Evolutionary conservation across 169 alveolate species (phyloP), one percentile per base, ranked within the genome.

Genomic region (Babesia caballi): DNA sequence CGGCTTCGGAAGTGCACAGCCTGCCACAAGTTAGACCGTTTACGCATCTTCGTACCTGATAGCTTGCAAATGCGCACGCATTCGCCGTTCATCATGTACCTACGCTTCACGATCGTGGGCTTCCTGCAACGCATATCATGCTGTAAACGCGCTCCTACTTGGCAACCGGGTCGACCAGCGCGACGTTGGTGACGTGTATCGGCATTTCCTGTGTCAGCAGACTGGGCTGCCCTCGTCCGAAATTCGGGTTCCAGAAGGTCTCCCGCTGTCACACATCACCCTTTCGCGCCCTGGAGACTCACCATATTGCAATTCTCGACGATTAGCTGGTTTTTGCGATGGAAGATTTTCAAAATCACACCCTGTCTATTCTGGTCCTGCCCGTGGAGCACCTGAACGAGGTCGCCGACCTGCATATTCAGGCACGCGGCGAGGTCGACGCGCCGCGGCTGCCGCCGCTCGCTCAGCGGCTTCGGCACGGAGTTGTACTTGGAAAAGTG

Each of bases 221-320:
- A 27, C 92, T 82, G 36, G 90, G 83, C 38, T 89, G 81, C 25
- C 85, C 85, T 11, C 61, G 71, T 32, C 52, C 75, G 36, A 44
- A 73, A 32, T 70, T 49, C 15, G 94, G 96, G 49, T 87, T 90
- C 93, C 96, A 92, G 33, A 90, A 86, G n/a, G 92, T 84, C 61
- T 72, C 84, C 40, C 93, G 71, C 85, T 77, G 63, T 46, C 17
- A n/a, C 19, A 46, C 44, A 58, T 38, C 21, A 7, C 46, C 35
- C 6, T 4, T n/a, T 3, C 21, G 6, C 28, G 17, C 35, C 23
- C 27, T 40, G 27, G 56, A 83, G 11, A 7, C 82, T 28, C 46
- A 77, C 85, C 95, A 94, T 80, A 52, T 94, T 94, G 66, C 95
- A 91, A 33, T 96, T 96, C 38, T 92, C 92, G 25, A 94, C 97